These are phyloP conservation scores for Sporothrix pseudoabietina DNA, from an alignment of 2,329 filamentous ascomycete genomes.

Conservation along the genomic window DNA sequence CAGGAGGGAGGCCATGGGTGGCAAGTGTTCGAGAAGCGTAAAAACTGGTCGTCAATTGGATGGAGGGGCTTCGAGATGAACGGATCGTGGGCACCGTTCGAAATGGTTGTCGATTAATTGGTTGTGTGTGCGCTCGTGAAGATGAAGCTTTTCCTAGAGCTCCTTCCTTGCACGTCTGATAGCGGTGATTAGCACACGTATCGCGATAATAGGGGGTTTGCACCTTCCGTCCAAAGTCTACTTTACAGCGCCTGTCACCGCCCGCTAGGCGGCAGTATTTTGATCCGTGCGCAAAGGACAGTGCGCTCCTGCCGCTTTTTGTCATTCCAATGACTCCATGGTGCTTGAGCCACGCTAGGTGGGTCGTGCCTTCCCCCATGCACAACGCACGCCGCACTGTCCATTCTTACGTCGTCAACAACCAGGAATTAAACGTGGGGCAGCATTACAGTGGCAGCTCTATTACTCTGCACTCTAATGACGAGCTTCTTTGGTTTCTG, in stretches of 20 bases:
- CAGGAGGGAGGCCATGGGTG: conserved; percentile 54
- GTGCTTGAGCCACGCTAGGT: not conserved
- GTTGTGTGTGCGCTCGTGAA: not conserved
- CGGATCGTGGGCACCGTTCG: not conserved
- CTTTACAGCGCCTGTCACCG: conserved; percentile 27
- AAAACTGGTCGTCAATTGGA: not conserved
- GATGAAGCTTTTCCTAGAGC: conserved; percentile 12
- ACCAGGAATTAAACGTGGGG: conserved; percentile 24
- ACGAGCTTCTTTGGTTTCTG: conserved; percentile 10
- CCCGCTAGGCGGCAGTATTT: conserved; percentile 27
- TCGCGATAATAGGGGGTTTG: conserved; percentile 24
- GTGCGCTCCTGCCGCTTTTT: not conserved
- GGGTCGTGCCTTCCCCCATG: not conserved
- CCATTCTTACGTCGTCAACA: conserved; percentile 12
- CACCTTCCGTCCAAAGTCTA: not conserved
- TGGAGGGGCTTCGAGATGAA: not conserved
- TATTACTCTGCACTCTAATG: not conserved
- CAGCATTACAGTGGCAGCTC: conserved; percentile 6
- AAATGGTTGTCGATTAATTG: not conserved
- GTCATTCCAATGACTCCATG: not conserved
- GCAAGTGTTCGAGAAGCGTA: conserved; percentile 36
- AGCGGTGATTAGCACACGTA: conserved; percentile 10
- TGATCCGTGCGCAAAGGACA: conserved; percentile 15
- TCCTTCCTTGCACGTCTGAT: not conserved
- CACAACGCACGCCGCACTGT: conserved; percentile 23